Evolutionary conservation across 2,329 filamentous ascomycete species (phyloP).

Genomic region (Ascochyta fabae): DNA sequence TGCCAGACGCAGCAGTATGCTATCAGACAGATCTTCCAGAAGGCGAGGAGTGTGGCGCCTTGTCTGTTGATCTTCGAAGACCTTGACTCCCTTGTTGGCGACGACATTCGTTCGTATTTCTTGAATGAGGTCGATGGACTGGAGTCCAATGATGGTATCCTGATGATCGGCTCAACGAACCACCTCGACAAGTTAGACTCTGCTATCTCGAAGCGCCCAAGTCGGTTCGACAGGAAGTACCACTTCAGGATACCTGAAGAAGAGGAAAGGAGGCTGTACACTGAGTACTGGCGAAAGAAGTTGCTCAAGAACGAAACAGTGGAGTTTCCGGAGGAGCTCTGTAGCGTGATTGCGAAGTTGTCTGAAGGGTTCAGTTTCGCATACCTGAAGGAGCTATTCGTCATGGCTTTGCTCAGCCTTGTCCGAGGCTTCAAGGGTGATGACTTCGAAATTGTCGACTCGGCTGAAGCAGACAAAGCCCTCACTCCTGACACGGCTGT

Average conservation of each 20-base stretch:
- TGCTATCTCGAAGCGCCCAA: slow-evolving; percentile 58
- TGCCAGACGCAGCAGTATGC: slow-evolving; percentile 62
- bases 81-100: slow-evolving; percentile 68
- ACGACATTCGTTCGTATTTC: slow-evolving; percentile 69
- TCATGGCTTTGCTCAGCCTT: slow-evolving; percentile 47
- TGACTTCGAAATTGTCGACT: slow-evolving; percentile 33
- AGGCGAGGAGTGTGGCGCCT: slow-evolving; percentile 66
- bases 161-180: slow-evolving; percentile 70
- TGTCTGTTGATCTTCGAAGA: slow-evolving; percentile 75
- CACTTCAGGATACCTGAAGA: slow-evolving; percentile 48
- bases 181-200: slow-evolving; percentile 68
- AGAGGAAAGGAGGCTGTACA: slow-evolving; percentile 47
- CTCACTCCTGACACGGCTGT: background rate
- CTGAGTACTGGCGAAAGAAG: slow-evolving; percentile 51
- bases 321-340: slow-evolving; percentile 48
- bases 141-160: slow-evolving; percentile 70
- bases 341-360: slow-evolving; percentile 40
- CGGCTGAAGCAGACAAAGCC: slow-evolving; percentile 31
- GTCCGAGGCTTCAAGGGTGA: slow-evolving; percentile 38
- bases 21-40: slow-evolving; percentile 45
- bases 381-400: slow-evolving; percentile 52
- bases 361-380: slow-evolving; percentile 52
- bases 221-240: slow-evolving; percentile 55
- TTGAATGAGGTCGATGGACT: slow-evolving; percentile 74
- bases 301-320: slow-evolving; percentile 39